Evolutionary conservation across 2,329 filamentous ascomycete genomes (phyloP), one percentile per base, ranked within the genome.

Genomic region (Alternaria gansuensis): DNA sequence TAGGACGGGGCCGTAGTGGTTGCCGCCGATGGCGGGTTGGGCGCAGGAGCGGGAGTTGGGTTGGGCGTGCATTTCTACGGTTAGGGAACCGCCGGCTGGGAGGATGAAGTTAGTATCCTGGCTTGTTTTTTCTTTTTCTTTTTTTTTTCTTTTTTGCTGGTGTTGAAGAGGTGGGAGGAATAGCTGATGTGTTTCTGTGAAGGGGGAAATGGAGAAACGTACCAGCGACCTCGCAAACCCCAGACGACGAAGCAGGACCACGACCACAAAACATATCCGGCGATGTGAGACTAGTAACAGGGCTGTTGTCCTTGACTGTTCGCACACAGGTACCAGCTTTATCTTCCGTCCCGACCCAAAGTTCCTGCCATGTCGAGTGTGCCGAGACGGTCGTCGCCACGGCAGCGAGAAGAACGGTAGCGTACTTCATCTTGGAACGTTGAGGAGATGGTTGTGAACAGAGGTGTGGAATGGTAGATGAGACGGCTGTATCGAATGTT

Each of bases 21-120:
- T 74, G 13, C 75, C 75, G 33, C 75, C 75, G 54, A 78, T 77
- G 51, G 75, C 75, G 11, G 71, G 70, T 36, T 72, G 57, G 13
- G 61, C 60, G 68, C 75, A 78, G 2, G 59, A 59, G 48, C 75
- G 72, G 17, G 71, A 66, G 34, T 66, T 67, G 44, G 73, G 73
- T 29, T 78, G 75, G 29, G 71, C 69, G 65, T 78, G 75, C 75
- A 78, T 71, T 54, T 78, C 75, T 3, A 78, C 75, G 24, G 75
- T 77, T 13, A 78, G 69, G 39, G 69, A 50, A 41, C 33, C 34
- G 24, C 75, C 75, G 50, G 75, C 75, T 77, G 50, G 33, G n/a
- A 8, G 21, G n/a, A 5, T 6, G 7, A 7, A 39, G 33, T 68
- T 51, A 74, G 66, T 49, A 23, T 14, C 8, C 6, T 8, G 14